Percentiles rank a stretch among this genome's conserved stretches.
phyloP scores from a whole-genome alignment of 371 early-diverging fungal species.

The Saksenaea vasiformis region DNA sequence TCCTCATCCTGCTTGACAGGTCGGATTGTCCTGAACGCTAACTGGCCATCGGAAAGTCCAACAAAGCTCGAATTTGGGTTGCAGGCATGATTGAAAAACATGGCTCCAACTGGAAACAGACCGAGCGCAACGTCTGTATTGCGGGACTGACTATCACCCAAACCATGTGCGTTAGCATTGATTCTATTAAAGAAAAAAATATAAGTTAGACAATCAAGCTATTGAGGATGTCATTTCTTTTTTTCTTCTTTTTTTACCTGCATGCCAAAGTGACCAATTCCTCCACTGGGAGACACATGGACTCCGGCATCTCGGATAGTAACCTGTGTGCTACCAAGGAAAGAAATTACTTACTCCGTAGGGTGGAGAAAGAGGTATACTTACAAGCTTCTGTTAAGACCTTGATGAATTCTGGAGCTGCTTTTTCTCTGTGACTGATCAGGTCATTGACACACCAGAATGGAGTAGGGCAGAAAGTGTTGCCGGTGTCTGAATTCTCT shows the following conservation, averaged over 20 bases:
- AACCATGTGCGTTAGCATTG: conserved; percentile 61
- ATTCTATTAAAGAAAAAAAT: conserved; percentile 35
- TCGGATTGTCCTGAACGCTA: conserved; percentile 61
- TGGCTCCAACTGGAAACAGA: conserved; percentile 62
- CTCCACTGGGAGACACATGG: conserved; percentile 40
- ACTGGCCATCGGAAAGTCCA: conserved; percentile 49
- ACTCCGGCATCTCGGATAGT: conserved; percentile 49
- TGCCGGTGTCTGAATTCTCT: neutral
- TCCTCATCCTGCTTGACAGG: conserved; percentile 59
- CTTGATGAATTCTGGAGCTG: conserved; percentile 52
- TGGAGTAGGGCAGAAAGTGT: conserved; percentile 35
- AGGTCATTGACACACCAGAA: conserved; percentile 61
- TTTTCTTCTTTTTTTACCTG: too few species aligned
- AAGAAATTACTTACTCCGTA: neutral
- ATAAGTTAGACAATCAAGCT: neutral
- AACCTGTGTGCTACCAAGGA: conserved; percentile 33
- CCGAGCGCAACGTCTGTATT: conserved; percentile 63
- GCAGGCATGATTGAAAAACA: conserved; percentile 71
- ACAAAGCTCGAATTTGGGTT: conserved; percentile 68
- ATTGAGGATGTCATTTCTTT: neutral
- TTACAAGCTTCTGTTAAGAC: conserved; percentile 53
- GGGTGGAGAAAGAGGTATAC: conserved; percentile 8
- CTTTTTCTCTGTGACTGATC: conserved; percentile 56
- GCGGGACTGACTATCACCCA: conserved; percentile 55
- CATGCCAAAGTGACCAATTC: conserved; percentile 64